A percentile compares a stretch with the other conserved stretches of the same genome.
These are phyloP conservation scores for Ochetophila trinervis DNA, from an alignment of 306 rosid genomes.

Conservation along the genomic window DNA sequence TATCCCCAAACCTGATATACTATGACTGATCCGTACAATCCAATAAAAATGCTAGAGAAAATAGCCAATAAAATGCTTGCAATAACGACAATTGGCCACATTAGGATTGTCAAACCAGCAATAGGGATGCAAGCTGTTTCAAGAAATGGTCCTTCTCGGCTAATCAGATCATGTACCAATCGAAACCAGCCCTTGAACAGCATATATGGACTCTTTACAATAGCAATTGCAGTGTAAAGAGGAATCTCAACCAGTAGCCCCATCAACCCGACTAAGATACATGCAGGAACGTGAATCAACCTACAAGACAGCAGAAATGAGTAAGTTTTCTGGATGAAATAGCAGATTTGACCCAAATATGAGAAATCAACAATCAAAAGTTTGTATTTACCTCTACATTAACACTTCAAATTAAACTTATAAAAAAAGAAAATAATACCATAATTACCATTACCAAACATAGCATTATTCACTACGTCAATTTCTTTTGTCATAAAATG, in stretches of 20 bases:
- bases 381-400: background rate
- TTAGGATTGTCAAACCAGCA: conserved; percentile 77
- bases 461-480: background rate
- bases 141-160: conserved; percentile 91
- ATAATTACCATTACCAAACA: background rate
- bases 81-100: conserved; percentile 82
- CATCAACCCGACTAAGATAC: conserved; percentile 52
- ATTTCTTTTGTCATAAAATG: background rate
- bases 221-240: conserved; percentile 57
- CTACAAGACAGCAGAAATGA: conserved; percentile 38
- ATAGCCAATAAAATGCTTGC: conserved; percentile 60
- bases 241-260: conserved; percentile 69
- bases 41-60: conserved; percentile 65
- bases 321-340: background rate
- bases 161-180: conserved; percentile 60
- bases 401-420: background rate
- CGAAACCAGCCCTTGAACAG: conserved; percentile 77
- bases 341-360: background rate
- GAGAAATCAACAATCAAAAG: background rate
- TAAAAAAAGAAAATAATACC: too few relatives aligned
- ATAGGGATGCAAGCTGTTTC: conserved; percentile 85
- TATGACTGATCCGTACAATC: conserved; percentile 66
- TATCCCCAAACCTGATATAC: conserved; percentile 70
- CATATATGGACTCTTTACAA: conserved; percentile 71
- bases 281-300: conserved; percentile 76